phyloP scores from a whole-genome alignment of 495 filamentous ascomycete genomes.

The Talaromyces liani region DNA sequence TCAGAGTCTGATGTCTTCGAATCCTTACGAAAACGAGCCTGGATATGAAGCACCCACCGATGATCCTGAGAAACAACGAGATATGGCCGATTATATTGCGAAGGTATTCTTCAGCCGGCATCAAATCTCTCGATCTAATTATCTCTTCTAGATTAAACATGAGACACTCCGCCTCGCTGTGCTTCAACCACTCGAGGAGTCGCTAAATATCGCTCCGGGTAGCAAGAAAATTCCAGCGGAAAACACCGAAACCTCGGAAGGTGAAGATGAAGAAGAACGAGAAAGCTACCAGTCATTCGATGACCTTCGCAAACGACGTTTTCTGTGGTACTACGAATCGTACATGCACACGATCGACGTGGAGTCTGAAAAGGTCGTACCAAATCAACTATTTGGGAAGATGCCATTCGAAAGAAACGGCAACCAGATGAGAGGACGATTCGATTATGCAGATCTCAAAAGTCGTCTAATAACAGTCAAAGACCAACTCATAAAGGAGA shows the following conservation, averaged over 20 bases:
- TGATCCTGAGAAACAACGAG: conserved; percentile 56
- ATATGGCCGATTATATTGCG: conserved; percentile 71
- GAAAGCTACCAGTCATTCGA: conserved; percentile 63
- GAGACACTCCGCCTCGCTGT: conserved; percentile 84
- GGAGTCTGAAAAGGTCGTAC: conserved; percentile 45
- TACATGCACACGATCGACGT: conserved; percentile 66
- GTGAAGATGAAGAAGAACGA: conserved; percentile 42
- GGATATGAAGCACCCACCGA: conserved; percentile 75
- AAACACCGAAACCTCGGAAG: conserved; percentile 37
- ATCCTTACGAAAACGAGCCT: conserved; percentile 95
- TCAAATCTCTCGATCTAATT: background rate
- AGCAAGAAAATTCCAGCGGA: conserved; percentile 27
- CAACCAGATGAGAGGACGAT: conserved; percentile 83
- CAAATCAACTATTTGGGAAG: conserved; percentile 53
- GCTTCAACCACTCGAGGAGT: conserved; percentile 75
- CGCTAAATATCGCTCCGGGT: conserved; percentile 56
- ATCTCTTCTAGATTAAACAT: conserved; percentile 63
- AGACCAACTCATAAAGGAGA: conserved; percentile 63
- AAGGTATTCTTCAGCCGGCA: conserved; percentile 51
- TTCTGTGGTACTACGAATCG: conserved; percentile 91
- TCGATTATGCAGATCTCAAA: conserved; percentile 72
- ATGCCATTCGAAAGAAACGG: conserved; percentile 80
- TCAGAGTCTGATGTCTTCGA: conserved; percentile 87
- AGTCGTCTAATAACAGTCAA: conserved; percentile 58
- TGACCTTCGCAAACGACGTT: conserved; percentile 84